These are phyloP conservation scores for Phaeosphaeriaceae sp. DNA, from an alignment of 2,329 filamentous ascomycete genomes.

Conservation along the genomic window DNA sequence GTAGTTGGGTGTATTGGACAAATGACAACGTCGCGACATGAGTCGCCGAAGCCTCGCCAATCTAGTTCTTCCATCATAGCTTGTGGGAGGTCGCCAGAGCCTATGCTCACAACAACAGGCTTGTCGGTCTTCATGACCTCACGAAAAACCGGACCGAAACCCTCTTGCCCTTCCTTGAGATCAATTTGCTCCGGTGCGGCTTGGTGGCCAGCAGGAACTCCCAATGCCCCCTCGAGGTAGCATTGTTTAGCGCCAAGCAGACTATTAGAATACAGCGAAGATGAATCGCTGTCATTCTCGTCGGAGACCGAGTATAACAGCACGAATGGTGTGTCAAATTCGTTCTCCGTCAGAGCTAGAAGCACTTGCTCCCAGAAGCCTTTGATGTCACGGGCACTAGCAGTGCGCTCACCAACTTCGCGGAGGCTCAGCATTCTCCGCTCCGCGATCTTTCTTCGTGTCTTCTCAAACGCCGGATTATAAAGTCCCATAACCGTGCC, in stretches of 20 bases:
- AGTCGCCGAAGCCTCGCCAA: slow-evolving; percentile 74
- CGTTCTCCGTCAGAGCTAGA: slow-evolving; percentile 74
- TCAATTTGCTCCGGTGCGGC: slow-evolving; percentile 70
- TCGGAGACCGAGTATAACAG: slow-evolving; percentile 79
- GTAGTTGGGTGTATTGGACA: slow-evolving; percentile 82
- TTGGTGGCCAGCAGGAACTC: slow-evolving; percentile 69
- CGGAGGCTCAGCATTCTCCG: slow-evolving; percentile 79
- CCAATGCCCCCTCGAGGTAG: slow-evolving; percentile 74
- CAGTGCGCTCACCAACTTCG: slow-evolving; percentile 78
- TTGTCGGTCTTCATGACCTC: slow-evolving; percentile 73
- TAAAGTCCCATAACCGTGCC: slow-evolving; percentile 78
- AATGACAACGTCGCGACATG: slow-evolving; percentile 73
- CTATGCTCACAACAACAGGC: slow-evolving; percentile 72
- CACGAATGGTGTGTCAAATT: slow-evolving; percentile 77
- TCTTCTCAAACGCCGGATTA: slow-evolving; percentile 84
- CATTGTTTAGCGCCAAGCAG: slow-evolving; percentile 68
- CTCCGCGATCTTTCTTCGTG: slow-evolving; percentile 77
- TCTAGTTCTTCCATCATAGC: slow-evolving; percentile 71
- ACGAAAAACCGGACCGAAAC: slow-evolving; percentile 78
- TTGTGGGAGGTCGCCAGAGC: slow-evolving; percentile 69
- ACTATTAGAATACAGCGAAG: slow-evolving; percentile 74
- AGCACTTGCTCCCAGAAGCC: slow-evolving; percentile 77
- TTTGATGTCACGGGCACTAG: slow-evolving; percentile 73
- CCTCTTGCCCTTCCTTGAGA: slow-evolving; percentile 71
- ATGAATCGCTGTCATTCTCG: slow-evolving; percentile 73